A percentile compares a stretch with the other conserved stretches of the same genome.
Evolutionary conservation across 148 eudicot species (phyloP).

Genomic region (Persicaria tinctoria): DNA sequence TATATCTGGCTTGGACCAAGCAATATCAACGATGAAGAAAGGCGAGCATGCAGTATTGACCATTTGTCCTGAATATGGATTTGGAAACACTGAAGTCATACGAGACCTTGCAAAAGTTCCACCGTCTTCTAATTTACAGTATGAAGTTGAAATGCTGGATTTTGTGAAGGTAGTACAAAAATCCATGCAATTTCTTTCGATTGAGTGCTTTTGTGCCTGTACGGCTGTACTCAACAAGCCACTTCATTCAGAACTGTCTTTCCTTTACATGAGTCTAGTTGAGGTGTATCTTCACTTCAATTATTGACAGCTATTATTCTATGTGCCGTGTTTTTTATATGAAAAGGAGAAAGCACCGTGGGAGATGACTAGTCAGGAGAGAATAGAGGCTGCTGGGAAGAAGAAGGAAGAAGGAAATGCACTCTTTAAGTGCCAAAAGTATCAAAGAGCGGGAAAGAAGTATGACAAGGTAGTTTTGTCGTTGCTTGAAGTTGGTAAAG

Average conservation of each 20-base stretch:
- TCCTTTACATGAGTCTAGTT: not conserved
- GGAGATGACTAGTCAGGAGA: slow-evolving; percentile 46
- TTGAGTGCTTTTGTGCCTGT: not conserved
- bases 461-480: slow-evolving; percentile 47
- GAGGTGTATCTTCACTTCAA: not conserved
- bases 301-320: not conserved
- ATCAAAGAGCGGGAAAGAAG: slow-evolving; percentile 54
- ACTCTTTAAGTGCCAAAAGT: slow-evolving; percentile 48
- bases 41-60: slow-evolving; percentile 47
- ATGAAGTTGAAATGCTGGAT: slow-evolving; percentile 58
- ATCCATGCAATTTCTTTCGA: not conserved
- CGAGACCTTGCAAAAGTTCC: slow-evolving; percentile 41
- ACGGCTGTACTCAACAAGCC: not conserved
- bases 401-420: slow-evolving; percentile 61
- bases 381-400: slow-evolving; percentile 40
- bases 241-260: not conserved
- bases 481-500: not conserved
- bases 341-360: slow-evolving; percentile 64
- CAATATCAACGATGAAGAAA: slow-evolving; percentile 55
- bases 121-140: slow-evolving; percentile 40
- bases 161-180: slow-evolving; percentile 37
- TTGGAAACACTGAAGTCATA: slow-evolving; percentile 38
- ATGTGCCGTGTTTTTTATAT: not conserved
- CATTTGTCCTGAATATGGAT: slow-evolving; percentile 48
- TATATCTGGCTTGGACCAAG: slow-evolving; percentile 52